Evolutionary conservation across 2,329 filamentous ascomycete species (phyloP).

Genomic region (Talaromyces sp.): DNA sequence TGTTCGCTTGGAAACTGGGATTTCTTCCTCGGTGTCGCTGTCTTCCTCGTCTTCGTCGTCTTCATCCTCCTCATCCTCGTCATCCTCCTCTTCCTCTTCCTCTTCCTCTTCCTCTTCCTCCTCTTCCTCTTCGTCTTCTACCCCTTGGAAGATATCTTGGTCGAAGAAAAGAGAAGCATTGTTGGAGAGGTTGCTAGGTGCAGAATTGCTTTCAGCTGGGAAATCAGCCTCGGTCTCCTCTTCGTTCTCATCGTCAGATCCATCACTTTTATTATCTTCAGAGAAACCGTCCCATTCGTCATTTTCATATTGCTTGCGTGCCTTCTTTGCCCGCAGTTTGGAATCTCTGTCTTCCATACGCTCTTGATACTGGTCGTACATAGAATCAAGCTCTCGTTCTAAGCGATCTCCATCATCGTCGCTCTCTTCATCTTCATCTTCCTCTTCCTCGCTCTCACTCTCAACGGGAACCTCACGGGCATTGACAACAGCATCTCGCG

Average conservation of each 20-base stretch:
- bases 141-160: constrained; percentile 89
- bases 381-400: constrained; percentile 79
- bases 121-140: constrained; percentile 67
- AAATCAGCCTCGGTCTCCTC: constrained; percentile 49
- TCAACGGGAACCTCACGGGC: constrained; percentile 73
- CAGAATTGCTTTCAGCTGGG: constrained; percentile 35
- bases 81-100: constrained; percentile 30
- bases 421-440: constrained; percentile 60
- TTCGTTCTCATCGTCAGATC: constrained; percentile 37
- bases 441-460: constrained; percentile 64
- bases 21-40: constrained; percentile 19
- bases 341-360: constrained; percentile 77
- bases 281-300: constrained; percentile 94
- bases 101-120: constrained; percentile 49
- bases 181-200: constrained; percentile 68
- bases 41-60: constrained; percentile 32
- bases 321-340: constrained; percentile 88
- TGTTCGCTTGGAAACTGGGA: constrained; percentile 24
- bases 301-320: constrained; percentile 76
- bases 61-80: constrained; percentile 40
- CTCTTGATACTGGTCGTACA: constrained; percentile 86
- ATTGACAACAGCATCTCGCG: constrained; percentile 68
- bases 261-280: constrained; percentile 61
- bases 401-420: constrained; percentile 82
- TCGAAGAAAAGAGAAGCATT: constrained; percentile 88